Evolutionary conservation across 2,329 filamentous ascomycete species (phyloP), one percentile per base, ranked within the genome.

Genomic region (Penicillium hesseltinei): DNA sequence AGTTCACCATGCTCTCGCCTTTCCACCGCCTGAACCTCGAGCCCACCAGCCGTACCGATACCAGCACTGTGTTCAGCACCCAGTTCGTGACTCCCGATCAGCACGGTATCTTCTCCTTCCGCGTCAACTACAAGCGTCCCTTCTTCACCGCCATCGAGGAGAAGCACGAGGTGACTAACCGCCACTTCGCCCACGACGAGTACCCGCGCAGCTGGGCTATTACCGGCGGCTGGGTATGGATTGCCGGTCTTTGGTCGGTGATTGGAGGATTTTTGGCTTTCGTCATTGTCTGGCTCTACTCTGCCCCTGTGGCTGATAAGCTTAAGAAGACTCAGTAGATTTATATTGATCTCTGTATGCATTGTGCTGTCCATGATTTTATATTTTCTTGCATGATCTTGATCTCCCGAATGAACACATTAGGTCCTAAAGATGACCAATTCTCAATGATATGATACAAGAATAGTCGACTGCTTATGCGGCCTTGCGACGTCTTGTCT

Each of bases 41-140:
- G 9, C 83, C 85, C 15, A 74, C 80, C 10, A 75, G 77, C 33
- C 81, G 80, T 27, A 88, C 86, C 1, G 75, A 81, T 54, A 87
- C 90, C 67, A 86, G 87, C 62, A 88, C 90, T 49, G 82, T 89
- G 60, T 99, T 88, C 80, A 82, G 83, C 62, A 82, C 84, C 45
- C 82, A 84, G 25, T 97, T 99, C 78, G 89, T 82, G 62, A 84
- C 93, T 4, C 94, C 94, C 5, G 94, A 99, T 74, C 94, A 99
- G 78, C 94, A 99, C 79, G 94, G 94, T 72, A 97, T 99, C 78
- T 99, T 97, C 84, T 96, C 96, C 80, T 97, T 99, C 84, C 86
- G 88, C 72, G 84, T 97, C 76, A 96, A 97, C 82, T 97, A 97
- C 83, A 96, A 96, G 82, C 87, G 94, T 7, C 92, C 93, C 1